Evolutionary conservation across 78 protist genomes (phyloP), one percentile per base, ranked within the genome.

Genomic region (Dictyostelium firmibasis): DNA sequence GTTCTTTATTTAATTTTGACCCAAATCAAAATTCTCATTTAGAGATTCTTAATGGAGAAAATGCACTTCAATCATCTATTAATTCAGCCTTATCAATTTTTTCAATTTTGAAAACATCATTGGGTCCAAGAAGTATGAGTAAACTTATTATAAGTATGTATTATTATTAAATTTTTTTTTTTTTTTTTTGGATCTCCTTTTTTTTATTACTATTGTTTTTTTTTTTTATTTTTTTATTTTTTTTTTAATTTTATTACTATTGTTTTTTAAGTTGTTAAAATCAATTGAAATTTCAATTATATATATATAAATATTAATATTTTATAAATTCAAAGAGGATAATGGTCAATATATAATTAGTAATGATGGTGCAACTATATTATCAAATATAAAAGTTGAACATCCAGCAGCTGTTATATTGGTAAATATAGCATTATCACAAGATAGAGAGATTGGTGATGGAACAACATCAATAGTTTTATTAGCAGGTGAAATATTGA

Each of bases 301-400:
- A 38, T 38, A 38, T 38, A 38, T 38, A 38, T 38, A 38, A 4
- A 38, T 38, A 23, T 72, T n/a, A n/a, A n/a, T n/a, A n/a, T n/a
- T n/a, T n/a, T n/a, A n/a, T n/a, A n/a, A n/a, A n/a, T n/a, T 44
- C 1, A 36, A 0, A 89, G 86, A 89, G 9, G 53, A 36, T 1
- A 72, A 77, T 44, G 92, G 92, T 72, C 14, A 53, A 31, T 97
- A 91, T 53, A 98, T 98, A 29, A 98, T 99, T 72, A 97, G 99
- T 50, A 99, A 99, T 97, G 99, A 99, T 67, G 99, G 99, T 4
- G 99, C 99, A 20, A 99, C 99, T 44, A 95, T 99, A 31, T 96
- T 99, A 97, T 92, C 95, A 83, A 91, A 97, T 75, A 98, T 99
- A n/a, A 98, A 99, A 35, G 97, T 99, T 62, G 98, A 96, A 18